Conservation (phyloP, 2,329 filamentous ascomycete genomes). For the Colletotrichum sp. region DNA sequence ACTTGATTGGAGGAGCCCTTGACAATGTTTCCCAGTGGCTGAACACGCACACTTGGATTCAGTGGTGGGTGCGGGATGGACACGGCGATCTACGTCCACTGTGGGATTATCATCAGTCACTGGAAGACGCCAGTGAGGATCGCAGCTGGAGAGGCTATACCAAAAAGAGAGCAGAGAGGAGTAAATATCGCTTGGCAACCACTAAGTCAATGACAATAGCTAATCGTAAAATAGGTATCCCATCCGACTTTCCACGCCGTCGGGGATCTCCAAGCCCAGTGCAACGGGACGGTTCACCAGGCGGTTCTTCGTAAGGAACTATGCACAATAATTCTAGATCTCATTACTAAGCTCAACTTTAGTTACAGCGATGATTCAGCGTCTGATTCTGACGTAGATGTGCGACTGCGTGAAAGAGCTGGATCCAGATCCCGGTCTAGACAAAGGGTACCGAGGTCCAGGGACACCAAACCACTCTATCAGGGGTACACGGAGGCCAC, state of each 20-base stretch:
- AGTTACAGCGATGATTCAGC: not conserved
- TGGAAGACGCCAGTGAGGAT: not conserved
- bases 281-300: not conserved
- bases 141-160: not conserved
- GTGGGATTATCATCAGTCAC: conserved; percentile 25
- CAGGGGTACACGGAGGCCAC: not conserved
- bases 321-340: not conserved
- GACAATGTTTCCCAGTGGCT: conserved; percentile 37
- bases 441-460: not conserved
- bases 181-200: not conserved
- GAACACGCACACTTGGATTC: conserved; percentile 38
- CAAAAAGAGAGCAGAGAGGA: not conserved
- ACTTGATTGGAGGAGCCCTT: conserved; percentile 27
- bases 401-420: not conserved
- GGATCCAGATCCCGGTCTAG: not conserved
- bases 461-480: not conserved
- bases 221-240: not conserved
- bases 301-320: not conserved
- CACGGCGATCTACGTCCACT: conserved; percentile 32
- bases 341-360: not conserved
- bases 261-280: not conserved
- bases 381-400: not conserved
- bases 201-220: not conserved
- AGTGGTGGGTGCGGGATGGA: conserved; percentile 37
- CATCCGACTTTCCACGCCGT: not conserved